Base-by-base conservation (phyloP, 208 protist species). In the Acanthamoeba lugdunensis region DNA sequence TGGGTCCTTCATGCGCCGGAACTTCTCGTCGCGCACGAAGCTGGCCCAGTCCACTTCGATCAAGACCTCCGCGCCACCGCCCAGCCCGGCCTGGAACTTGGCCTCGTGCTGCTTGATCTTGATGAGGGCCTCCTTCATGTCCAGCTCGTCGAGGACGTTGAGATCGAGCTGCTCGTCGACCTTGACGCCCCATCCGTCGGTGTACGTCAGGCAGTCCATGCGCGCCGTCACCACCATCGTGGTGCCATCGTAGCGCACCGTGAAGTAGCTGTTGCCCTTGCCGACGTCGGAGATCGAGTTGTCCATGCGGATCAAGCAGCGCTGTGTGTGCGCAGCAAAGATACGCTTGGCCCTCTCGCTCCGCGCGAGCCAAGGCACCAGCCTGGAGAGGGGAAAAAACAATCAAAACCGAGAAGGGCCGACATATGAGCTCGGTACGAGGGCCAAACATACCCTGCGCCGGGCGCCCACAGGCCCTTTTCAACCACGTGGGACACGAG, bases 261-360 rank as follows among this genome's bases (percentile, higher is more conserved):
- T 56, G 77, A 61, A 84, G 77, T 84, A 84, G 16, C 28, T 50
- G 77, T 56, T 84, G 77, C 77, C 77, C 21, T 84, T 58, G 77
- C 48, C 28, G 2, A 8, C 28, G 2, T 16, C 2, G 8, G n/a
- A 18, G 30, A 77, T 77, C 0, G 21, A 18, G 41, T n/a, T 58
- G 77, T 84, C 77, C 77, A 84, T 28, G 7, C 48, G 77, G 25
- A 84, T 25, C 45, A 84, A 21, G 21, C 77, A 84, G n/a, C 23
- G 16, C 45, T 58, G 16, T 6, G 77, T 84, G 45, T 5, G 77
- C 11, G 58, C 23, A 23, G 16, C 25, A 33, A 84, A 84, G 77
- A 56, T 2, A 4, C 23, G 3, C 50, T 58, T 84, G 16, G 77
- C 77, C 13, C 77, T 4, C 48, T 84, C 77, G 23, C 77, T 84